These are phyloP conservation scores for Borealophlyctis nickersoniae DNA, from an alignment of 192 early-diverging fungal genomes.

Conservation along the genomic window DNA sequence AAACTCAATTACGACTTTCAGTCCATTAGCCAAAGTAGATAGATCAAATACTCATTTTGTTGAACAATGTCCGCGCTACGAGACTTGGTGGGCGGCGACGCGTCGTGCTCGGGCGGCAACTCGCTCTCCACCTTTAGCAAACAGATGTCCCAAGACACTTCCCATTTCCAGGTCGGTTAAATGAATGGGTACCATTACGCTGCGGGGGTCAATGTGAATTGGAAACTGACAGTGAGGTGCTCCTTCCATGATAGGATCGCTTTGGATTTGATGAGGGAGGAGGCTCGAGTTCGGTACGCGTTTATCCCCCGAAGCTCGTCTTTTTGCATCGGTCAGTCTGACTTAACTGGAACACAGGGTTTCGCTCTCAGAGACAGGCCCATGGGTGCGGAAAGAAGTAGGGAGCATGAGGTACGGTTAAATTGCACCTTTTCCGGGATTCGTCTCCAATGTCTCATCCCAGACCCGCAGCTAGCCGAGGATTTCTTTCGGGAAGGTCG, in stretches of 20 bases:
- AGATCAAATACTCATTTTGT: too few relatives aligned
- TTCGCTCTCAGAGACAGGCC: not conserved
- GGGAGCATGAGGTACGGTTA: not conserved
- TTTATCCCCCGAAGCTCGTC: slow-evolving; percentile 10
- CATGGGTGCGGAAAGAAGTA: not conserved
- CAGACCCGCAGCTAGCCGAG: slow-evolving; percentile 46
- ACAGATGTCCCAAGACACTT: slow-evolving; percentile 72
- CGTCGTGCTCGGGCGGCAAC: slow-evolving; percentile 44
- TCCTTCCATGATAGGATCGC: slow-evolving; percentile 24
- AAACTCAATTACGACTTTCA: too few relatives aligned
- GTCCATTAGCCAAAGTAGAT: too few relatives aligned
- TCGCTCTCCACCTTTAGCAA: slow-evolving; percentile 76
- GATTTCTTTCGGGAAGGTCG: slow-evolving; percentile 50
- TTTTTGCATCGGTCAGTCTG: not conserved
- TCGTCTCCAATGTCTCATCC: not conserved
- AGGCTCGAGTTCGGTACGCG: slow-evolving; percentile 5
- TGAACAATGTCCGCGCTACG: slow-evolving; percentile 25
- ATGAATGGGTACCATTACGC: too few relatives aligned
- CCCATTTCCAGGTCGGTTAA: slow-evolving; percentile 64
- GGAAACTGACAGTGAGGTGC: too few relatives aligned
- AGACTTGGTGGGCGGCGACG: slow-evolving; percentile 23
- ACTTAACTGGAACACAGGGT: not conserved
- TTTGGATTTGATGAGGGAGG: slow-evolving; percentile 5
- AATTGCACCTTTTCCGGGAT: not conserved
- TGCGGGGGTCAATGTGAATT: too few relatives aligned